These are phyloP conservation scores for Prunus yedoensis DNA, from an alignment of 331 rosid species.

Conservation along the genomic window DNA sequence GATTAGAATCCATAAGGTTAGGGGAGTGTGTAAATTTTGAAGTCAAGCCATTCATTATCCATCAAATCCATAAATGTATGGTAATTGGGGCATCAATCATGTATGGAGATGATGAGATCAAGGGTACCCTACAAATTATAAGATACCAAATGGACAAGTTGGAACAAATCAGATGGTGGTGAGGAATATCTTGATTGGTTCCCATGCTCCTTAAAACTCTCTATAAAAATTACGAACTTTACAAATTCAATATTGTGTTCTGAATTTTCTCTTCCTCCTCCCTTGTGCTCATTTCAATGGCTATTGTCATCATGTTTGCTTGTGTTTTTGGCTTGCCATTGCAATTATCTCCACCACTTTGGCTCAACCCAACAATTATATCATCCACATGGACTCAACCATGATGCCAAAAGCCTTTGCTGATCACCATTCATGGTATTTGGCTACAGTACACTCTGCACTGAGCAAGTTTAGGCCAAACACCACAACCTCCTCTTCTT, in stretches of 20 bases:
- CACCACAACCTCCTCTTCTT: constrained; percentile 1
- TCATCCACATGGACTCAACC: constrained; percentile 68
- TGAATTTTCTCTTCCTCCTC: background rate
- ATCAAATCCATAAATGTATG: background rate
- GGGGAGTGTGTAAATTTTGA: too few species aligned
- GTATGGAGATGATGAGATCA: background rate
- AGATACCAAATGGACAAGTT: constrained; percentile 13
- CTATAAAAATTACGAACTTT: constrained; percentile 17
- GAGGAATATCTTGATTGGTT: background rate
- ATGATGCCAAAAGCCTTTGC: constrained; percentile 70
- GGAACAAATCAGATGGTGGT: background rate
- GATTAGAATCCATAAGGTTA: too few species aligned
- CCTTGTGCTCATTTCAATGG: constrained; percentile 27
- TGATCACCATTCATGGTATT: constrained; percentile 54
- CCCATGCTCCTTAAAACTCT: constrained; percentile 5
- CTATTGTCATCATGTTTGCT: constrained; percentile 1
- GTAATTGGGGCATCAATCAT: background rate
- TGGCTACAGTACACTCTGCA: constrained; percentile 40
- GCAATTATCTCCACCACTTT: constrained; percentile 5
- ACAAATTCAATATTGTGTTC: background rate
- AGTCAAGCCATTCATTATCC: too few species aligned
- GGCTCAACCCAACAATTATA: constrained; percentile 48
- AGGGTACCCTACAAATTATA: constrained; percentile 23
- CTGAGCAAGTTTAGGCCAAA: constrained; percentile 7
- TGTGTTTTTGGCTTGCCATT: constrained; percentile 18